Evolutionary conservation across 441 rosid species (phyloP), one percentile per base, ranked within the genome.

Genomic region (Pelargonium australe): DNA sequence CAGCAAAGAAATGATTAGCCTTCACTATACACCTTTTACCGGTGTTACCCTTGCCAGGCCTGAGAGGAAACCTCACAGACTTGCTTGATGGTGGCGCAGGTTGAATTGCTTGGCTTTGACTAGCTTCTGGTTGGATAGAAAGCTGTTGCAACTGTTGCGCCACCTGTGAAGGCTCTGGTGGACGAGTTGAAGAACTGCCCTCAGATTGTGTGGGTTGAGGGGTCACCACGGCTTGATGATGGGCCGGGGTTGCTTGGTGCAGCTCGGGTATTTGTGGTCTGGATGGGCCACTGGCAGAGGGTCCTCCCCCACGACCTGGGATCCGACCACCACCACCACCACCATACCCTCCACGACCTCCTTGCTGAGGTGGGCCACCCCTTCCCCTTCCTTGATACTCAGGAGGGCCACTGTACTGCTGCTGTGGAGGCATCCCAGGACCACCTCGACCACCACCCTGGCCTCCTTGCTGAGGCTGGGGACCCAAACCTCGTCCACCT

Each of bases 1-100:
- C 92, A 34, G 97, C 87, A 34, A 94, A 84, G 84, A 94, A 94
- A 83, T 94, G 99, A 81, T 94, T 94, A 70, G 96, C 99, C 83
- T 94, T 94, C 34, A 94, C 97, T 57, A 94, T 86, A 76, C 99
- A 94, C 78, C 78, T 88, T 64, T 89, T 87, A 77, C 99, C 99
- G 66, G 83, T 23, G 63, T 60, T 78, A 60, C 99, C 99, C 80
- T 68, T 82, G 85, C 96, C 96, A 74, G 97, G 97, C 75, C 96
- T 86, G 0, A 78, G 84, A 43, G 95, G 88, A 77, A 88, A 91
- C 83, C 78, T 89, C 34, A 86, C 70, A 67, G 86, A 84, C 87
- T 86, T 92, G 82, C 91, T 85, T 51, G 90, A 87, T 72, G 80
- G 71, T n/a, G 96, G 87, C 4, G 68, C 67, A 62, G 84, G 82